Evolutionary conservation across 306 rosid species (phyloP).

Genomic region (Vigna nakashimae): DNA sequence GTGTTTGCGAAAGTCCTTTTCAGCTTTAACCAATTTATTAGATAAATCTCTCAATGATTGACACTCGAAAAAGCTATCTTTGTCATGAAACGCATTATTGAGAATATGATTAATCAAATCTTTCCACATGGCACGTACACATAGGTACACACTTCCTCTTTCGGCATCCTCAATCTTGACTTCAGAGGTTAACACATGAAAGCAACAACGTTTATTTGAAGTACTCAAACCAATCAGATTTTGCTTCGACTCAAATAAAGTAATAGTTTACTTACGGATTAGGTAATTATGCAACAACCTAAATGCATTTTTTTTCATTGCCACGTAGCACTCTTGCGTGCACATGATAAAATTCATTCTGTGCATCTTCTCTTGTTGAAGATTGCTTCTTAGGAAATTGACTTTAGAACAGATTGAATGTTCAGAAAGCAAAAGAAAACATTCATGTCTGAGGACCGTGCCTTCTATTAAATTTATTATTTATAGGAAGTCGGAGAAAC

Average conservation of each 20-base stretch:
- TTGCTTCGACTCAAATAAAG: neutral
- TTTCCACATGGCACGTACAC: conserved; percentile 35
- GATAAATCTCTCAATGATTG: conserved; percentile 18
- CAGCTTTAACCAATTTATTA: neutral
- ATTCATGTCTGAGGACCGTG: neutral
- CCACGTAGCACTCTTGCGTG: conserved; percentile 19
- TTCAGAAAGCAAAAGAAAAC: neutral
- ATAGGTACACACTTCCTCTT: neutral
- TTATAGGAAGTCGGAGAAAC: too few relatives aligned
- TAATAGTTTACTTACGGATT: too few relatives aligned
- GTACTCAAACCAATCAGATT: neutral
- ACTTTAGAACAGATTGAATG: neutral
- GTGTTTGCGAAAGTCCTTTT: neutral
- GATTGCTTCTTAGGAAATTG: neutral
- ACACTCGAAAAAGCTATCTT: neutral
- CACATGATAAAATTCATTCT: conserved; percentile 24
- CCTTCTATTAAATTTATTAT: too few relatives aligned
- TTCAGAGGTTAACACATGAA: neutral
- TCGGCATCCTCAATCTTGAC: neutral
- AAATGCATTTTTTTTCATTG: neutral
- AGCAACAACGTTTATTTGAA: conserved; percentile 1
- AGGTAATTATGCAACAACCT: neutral
- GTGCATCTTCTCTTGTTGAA: neutral
- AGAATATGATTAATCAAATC: conserved; percentile 4
- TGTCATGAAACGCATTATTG: conserved; percentile 34